Base-by-base conservation (phyloP, 371 early-diverging fungal genomes). In the Blyttiomyces sp. region DNA sequence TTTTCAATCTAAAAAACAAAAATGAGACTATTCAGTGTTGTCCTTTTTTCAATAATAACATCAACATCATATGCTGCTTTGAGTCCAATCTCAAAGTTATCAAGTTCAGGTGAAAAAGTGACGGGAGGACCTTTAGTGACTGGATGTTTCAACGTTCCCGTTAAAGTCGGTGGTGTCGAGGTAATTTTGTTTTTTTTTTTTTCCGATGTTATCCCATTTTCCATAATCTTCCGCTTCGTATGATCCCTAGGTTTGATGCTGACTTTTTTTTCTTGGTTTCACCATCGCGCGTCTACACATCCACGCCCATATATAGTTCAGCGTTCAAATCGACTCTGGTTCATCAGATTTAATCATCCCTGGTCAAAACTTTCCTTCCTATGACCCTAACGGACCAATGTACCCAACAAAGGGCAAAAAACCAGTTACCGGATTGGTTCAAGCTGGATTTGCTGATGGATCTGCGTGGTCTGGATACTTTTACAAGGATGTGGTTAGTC, bases 341-440 rank as follows among this genome's bases (percentile, higher is more conserved):
- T 59, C 60, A 3, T 33, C 49, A 9, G 66, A 65, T 30, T 49
- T 65, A 7, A 13, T 65, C 16, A 48, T 65, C 26, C 66, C 66
- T 5, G 66, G 66, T 7, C 34, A n/a, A 24, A 39, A 34, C 26
- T 26, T 65, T 23, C 11, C 21, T 16, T 28, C 26, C 3, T 65
- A 65, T 44, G n/a, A n/a, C n/a, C n/a, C n/a, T n/a, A 43, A 11
- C 11, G 57, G 61, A 4, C 61, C 61, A 4, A 53, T 27, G 24
- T 65, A 54, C 46, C 13, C n/a, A 17, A 57, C 35, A 19, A 30
- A 1, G 17, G 30, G 31, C 13, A 58, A 57, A 30, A 56, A 43
- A 19, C 34, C 58, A n/a, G n/a, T 54, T 30, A 21, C 45, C 26
- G 17, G 6, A 6, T 6, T 33, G 6, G 32, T 39, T 26, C 34